These are phyloP conservation scores for Candida yuanshanica DNA, from an alignment of 805 yeast species.

Conservation along the genomic window DNA sequence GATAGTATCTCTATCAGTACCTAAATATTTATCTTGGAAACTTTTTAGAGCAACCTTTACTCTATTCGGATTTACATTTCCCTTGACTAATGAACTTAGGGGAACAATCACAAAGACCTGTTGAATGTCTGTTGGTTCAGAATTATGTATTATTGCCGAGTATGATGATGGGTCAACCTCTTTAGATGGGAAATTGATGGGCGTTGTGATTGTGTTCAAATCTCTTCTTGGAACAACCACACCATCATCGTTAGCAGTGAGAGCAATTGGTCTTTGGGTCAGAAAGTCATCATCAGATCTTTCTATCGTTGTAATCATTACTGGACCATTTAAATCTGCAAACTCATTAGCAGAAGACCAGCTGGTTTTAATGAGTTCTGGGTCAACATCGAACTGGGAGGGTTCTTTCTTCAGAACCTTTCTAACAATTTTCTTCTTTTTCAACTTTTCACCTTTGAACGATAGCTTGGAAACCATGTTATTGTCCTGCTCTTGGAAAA, in stretches of 20 bases:
- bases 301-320: constrained; percentile 17
- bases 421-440: constrained; percentile 10
- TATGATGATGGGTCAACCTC: constrained; percentile 1
- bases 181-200: constrained; percentile 7
- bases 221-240: background rate
- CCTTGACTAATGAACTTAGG: constrained; percentile 5
- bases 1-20: constrained; percentile 12
- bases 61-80: constrained; percentile 6
- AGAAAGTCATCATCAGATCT: constrained; percentile 2
- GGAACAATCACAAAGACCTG: constrained; percentile 28
- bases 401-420: constrained; percentile 1
- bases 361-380: constrained; percentile 7
- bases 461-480: constrained; percentile 31
- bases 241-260: background rate
- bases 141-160: constrained; percentile 9
- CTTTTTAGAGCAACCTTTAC: constrained; percentile 24
- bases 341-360: constrained; percentile 24
- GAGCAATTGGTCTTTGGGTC: background rate
- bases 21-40: constrained; percentile 23
- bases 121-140: constrained; percentile 27
- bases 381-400: constrained; percentile 3
- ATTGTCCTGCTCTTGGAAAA: background rate
- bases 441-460: constrained; percentile 32
- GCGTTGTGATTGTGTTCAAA: background rate
- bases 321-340: constrained; percentile 29